A percentile compares a stretch with the other conserved stretches of the same genome.
phyloP scores from a whole-genome alignment of 139 green algal species.

The Tetradesmus lagerheimii region DNA sequence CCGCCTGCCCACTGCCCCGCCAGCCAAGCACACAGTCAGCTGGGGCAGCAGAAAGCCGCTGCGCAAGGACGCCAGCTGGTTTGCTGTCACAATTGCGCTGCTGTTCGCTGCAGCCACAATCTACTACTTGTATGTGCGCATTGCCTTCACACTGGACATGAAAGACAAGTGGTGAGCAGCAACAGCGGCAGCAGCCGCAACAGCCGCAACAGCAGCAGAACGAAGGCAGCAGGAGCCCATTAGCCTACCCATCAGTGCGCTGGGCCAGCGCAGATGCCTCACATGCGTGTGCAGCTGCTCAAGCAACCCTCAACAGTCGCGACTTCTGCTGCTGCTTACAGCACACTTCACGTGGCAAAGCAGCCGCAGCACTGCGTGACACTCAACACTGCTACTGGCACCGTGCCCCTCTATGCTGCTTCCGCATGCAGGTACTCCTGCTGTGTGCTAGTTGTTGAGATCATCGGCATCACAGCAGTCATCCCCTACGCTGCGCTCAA shows the following conservation, averaged over 20 bases:
- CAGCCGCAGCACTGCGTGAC: no score
- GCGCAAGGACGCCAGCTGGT: constrained; percentile 42
- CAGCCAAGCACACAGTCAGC: background rate
- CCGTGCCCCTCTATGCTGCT: no score
- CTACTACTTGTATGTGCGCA: constrained; percentile 47
- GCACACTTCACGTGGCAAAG: no score
- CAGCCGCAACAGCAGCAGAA: no score
- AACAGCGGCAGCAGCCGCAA: background rate
- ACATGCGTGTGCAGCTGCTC: no score
- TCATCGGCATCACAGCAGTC: constrained; percentile 32
- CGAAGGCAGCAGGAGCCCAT: no score
- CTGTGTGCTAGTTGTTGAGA: constrained; percentile 39
- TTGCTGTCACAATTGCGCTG: constrained; percentile 17
- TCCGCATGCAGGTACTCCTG: constrained; percentile 39
- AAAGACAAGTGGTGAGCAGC: constrained; percentile 43
- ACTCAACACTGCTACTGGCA: no score
- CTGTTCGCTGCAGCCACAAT: background rate
- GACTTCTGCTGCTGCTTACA: no score
- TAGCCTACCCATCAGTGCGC: no score
- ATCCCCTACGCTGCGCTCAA: constrained; percentile 43
- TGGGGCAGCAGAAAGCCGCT: constrained; percentile 20
- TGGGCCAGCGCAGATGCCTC: no score
- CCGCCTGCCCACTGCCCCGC: background rate
- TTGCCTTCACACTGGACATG: constrained; percentile 45
- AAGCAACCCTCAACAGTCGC: no score